These are phyloP conservation scores for Boechera retrofracta DNA, from an alignment of 345 rosid genomes.

Conservation along the genomic window DNA sequence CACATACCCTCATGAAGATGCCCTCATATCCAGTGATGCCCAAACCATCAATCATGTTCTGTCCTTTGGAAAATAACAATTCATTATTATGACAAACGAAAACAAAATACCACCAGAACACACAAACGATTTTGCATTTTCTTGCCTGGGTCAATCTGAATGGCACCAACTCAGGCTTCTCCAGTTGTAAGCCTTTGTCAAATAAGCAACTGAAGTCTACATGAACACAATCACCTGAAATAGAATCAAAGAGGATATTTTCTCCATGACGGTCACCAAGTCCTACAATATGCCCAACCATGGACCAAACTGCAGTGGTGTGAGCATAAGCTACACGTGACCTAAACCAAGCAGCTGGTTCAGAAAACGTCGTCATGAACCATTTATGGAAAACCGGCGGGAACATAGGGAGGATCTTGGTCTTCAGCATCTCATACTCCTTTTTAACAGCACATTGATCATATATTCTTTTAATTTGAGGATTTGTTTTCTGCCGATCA, in stretches of 20 bases:
- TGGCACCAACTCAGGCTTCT: conserved; percentile 98
- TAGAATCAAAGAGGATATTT: conserved; percentile 96
- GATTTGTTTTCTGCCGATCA: conserved; percentile 93
- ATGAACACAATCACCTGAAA: conserved; percentile 98
- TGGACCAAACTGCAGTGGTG: conserved; percentile 98
- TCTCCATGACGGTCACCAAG: conserved; percentile 98
- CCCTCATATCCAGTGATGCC: conserved; percentile 99
- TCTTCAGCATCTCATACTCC: conserved; percentile 90
- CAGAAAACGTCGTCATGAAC: conserved; percentile 94
- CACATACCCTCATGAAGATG: conserved; percentile 78
- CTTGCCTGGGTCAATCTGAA: conserved; percentile 96
- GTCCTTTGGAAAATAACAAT: conserved; percentile 34
- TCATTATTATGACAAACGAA: conserved; percentile 1
- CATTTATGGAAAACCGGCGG: conserved; percentile 96
- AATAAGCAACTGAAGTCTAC: conserved; percentile 98
- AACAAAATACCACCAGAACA: conserved; percentile 14
- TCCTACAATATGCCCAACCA: conserved; percentile 99
- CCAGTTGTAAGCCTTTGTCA: conserved; percentile 94
- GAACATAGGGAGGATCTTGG: conserved; percentile 91
- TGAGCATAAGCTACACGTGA: conserved; percentile 96
- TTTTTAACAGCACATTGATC: conserved; percentile 85
- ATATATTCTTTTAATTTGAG: conserved; percentile 83
- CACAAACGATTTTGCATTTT: conserved; percentile 4
- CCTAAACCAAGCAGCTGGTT: conserved; percentile 99
- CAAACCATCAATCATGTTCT: conserved; percentile 98